phyloP scores from a whole-genome alignment of 2,329 filamentous ascomycete species.

The Aureobasidium pullulans region DNA sequence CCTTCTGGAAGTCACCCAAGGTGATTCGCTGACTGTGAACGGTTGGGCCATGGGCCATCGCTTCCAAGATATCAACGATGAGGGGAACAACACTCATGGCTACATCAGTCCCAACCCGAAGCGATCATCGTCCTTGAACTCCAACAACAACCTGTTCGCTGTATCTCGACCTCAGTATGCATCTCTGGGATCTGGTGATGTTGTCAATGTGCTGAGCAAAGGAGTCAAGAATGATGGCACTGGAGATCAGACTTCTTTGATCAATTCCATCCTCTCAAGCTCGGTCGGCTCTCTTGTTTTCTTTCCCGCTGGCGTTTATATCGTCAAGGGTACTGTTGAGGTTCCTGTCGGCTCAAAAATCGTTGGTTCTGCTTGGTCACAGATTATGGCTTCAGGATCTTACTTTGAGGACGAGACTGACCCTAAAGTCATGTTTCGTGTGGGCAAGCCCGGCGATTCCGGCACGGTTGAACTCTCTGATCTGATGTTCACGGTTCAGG shows the following conservation, averaged over 20 bases:
- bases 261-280: neutral
- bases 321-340: slow-evolving; percentile 38
- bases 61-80: too few relatives aligned
- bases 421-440: slow-evolving; percentile 38
- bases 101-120: too few relatives aligned
- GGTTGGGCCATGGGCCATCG: too few relatives aligned
- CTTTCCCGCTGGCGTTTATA: neutral
- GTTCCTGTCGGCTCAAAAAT: slow-evolving; percentile 45
- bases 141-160: too few relatives aligned
- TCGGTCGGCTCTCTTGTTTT: neutral
- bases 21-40: too few relatives aligned
- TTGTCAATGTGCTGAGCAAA: too few relatives aligned
- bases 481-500: slow-evolving; percentile 45
- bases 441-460: slow-evolving; percentile 44
- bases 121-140: too few relatives aligned
- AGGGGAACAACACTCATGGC: too few relatives aligned
- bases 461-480: slow-evolving; percentile 46
- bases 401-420: slow-evolving; percentile 37
- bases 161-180: too few relatives aligned
- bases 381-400: slow-evolving; percentile 41
- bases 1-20: too few relatives aligned
- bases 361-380: slow-evolving; percentile 49
- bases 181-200: too few relatives aligned
- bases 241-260: neutral
- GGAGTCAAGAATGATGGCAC: neutral